Percentiles rank a stretch among this genome's conserved stretches.
Evolutionary conservation across 2,329 filamentous ascomycete species (phyloP).

Genomic region (Calonectria hawksworthii): DNA sequence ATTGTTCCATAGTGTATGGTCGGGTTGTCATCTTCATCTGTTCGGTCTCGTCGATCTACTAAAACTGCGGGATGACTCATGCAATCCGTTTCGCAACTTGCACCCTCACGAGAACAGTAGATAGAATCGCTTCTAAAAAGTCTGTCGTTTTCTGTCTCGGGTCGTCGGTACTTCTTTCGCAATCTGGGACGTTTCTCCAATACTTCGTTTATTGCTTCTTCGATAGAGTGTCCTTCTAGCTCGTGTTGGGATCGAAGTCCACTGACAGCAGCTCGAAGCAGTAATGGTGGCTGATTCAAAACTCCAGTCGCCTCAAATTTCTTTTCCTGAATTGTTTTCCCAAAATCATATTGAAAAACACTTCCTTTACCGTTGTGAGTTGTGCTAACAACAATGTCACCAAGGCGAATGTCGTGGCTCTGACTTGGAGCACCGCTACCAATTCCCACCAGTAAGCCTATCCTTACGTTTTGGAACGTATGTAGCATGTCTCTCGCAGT

Average conservation of each 20-base stretch:
- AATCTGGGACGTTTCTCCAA: too few relatives aligned
- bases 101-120: too few relatives aligned
- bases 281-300: background rate
- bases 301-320: background rate
- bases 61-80: too few relatives aligned
- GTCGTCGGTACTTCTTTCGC: background rate
- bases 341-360: background rate
- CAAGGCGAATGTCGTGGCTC: background rate
- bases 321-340: background rate
- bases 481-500: background rate
- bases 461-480: background rate
- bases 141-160: too few relatives aligned
- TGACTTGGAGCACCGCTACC: background rate
- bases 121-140: too few relatives aligned
- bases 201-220: background rate
- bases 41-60: too few relatives aligned
- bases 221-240: slow-evolving; percentile 2
- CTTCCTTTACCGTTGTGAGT: background rate
- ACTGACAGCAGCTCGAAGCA: background rate
- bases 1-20: too few relatives aligned
- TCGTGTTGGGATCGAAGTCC: background rate
- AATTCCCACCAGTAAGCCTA: background rate
- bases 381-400: background rate
- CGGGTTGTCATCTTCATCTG: background rate
- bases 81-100: too few relatives aligned